phyloP scores from a whole-genome alignment of 441 rosid species.

The Rhodomyrtus psidioides region DNA sequence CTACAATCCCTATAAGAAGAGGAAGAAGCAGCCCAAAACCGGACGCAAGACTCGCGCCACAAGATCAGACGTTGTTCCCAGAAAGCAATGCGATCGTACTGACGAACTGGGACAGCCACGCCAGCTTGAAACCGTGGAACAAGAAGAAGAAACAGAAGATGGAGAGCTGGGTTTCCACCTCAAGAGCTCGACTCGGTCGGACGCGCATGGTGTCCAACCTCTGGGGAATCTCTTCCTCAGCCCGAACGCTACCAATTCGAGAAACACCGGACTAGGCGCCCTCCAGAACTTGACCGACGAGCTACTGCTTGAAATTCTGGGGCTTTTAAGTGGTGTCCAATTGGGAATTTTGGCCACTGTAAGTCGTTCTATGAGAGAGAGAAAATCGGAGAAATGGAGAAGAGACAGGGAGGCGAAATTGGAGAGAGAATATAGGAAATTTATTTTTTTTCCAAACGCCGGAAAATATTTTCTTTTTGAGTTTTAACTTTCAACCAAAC shows the following conservation, averaged over 20 bases:
- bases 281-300: conserved; percentile 66
- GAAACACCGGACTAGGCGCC: conserved; percentile 82
- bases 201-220: conserved; percentile 72
- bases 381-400: too few species aligned
- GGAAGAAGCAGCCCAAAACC: conserved; percentile 10
- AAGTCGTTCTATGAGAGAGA: conserved; percentile 47
- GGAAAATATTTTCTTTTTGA: too few species aligned
- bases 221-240: conserved; percentile 73
- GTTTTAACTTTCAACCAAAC: too few species aligned
- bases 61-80: conserved; percentile 1
- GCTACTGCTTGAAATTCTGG: conserved; percentile 73
- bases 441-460: too few species aligned
- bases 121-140: not conserved
- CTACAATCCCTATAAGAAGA: conserved; percentile 15
- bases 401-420: too few species aligned
- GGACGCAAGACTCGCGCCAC: conserved; percentile 12
- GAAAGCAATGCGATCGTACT: conserved; percentile 5
- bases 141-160: conserved; percentile 24
- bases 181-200: conserved; percentile 46
- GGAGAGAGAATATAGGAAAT: not conserved
- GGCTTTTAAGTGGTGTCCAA: conserved; percentile 43
- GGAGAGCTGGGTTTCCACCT: conserved; percentile 53
- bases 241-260: conserved; percentile 43
- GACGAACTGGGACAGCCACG: not conserved
- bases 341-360: conserved; percentile 63